These are phyloP conservation scores for Passalora sequoiae DNA, from an alignment of 2,329 filamentous ascomycete genomes.

Conservation along the genomic window DNA sequence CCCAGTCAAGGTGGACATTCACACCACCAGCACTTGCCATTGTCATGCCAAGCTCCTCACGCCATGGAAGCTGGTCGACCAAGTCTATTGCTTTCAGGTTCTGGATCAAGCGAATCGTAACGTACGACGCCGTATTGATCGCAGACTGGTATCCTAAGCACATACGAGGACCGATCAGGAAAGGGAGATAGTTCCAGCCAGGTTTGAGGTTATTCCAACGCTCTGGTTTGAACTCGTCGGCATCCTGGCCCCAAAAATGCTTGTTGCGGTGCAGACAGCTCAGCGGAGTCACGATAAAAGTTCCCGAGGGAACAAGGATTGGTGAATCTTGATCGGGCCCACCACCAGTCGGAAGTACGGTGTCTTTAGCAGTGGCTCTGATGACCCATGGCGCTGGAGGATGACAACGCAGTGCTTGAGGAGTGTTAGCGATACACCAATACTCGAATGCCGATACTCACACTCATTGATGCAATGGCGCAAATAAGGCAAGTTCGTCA, in stretches of 20 bases:
- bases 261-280: conserved; percentile 64
- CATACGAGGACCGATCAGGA: conserved; percentile 38
- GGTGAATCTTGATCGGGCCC: not conserved
- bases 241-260: conserved; percentile 45
- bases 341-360: not conserved
- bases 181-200: conserved; percentile 7
- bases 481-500: not conserved
- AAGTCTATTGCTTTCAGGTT: not conserved
- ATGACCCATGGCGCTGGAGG: not conserved
- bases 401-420: not conserved
- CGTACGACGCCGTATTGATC: not conserved
- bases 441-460: not conserved
- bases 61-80: not conserved
- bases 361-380: not conserved
- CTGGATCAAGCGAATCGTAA: not conserved
- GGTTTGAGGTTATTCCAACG: conserved; percentile 35
- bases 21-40: not conserved
- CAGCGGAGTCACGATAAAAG: not conserved
- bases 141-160: conserved; percentile 34
- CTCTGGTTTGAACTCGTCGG: conserved; percentile 36
- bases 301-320: not conserved
- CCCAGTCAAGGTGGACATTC: not conserved
- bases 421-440: not conserved
- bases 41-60: not conserved
- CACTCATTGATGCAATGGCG: not conserved